These are phyloP conservation scores for Epichloe sp. DNA, from an alignment of 2,329 filamentous ascomycete species.

Conservation along the genomic window DNA sequence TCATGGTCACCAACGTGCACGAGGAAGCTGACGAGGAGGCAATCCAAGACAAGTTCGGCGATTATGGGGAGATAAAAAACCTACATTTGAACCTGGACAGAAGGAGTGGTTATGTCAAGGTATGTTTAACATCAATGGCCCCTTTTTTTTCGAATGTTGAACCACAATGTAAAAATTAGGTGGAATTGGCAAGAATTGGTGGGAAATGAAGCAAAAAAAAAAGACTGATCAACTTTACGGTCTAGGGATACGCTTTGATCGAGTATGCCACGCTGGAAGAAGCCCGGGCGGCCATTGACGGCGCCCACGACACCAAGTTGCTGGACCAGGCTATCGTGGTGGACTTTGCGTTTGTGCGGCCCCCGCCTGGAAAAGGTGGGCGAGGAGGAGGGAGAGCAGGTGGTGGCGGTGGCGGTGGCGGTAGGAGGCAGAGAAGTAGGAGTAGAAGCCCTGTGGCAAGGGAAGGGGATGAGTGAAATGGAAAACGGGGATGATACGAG, in stretches of 20 bases:
- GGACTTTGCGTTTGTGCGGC: conserved; percentile 76
- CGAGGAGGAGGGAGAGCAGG: conserved; percentile 23
- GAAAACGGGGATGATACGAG: neutral
- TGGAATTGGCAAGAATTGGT: neutral
- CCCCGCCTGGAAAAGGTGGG: conserved; percentile 45
- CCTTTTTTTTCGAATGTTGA: neutral
- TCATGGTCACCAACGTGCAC: conserved; percentile 77
- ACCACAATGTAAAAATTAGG: neutral
- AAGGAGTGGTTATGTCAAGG: conserved; percentile 78
- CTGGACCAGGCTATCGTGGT: conserved; percentile 71
- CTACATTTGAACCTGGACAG: conserved; percentile 72
- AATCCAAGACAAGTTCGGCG: conserved; percentile 67
- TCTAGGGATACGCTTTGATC: conserved; percentile 70
- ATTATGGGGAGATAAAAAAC: conserved; percentile 81
- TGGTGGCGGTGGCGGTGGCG: conserved; percentile 9
- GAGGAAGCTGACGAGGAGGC: conserved; percentile 79
- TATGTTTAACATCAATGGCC: conserved; percentile 17
- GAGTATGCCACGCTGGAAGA: conserved; percentile 71
- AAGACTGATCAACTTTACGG: neutral
- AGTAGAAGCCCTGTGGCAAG: conserved; percentile 34
- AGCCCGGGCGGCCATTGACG: conserved; percentile 69
- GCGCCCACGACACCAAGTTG: conserved; percentile 62
- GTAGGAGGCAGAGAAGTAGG: conserved; percentile 31
- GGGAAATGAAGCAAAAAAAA: neutral
- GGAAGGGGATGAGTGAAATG: conserved; percentile 18